Conservation (phyloP, 2,329 filamentous ascomycete genomes). For the Daldinia sp. region DNA sequence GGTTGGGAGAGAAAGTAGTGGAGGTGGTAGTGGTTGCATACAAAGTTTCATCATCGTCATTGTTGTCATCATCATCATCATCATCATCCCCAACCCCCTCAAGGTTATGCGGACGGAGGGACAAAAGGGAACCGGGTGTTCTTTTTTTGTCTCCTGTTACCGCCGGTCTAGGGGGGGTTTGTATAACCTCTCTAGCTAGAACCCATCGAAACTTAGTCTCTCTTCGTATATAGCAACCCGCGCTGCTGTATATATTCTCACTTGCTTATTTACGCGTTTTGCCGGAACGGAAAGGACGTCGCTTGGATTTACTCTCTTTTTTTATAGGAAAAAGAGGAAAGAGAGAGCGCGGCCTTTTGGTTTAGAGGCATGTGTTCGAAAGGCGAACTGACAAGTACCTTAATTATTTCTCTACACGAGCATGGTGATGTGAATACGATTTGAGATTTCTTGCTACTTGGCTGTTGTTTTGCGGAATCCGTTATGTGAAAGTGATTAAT, state of each 20-base stretch:
- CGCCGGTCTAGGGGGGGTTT: not conserved
- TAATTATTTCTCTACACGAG: constrained; percentile 10
- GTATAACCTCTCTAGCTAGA: not conserved
- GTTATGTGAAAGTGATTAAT: not conserved
- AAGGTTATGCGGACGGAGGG: not conserved
- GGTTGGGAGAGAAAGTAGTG: not conserved
- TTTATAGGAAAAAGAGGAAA: not conserved
- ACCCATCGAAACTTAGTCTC: constrained; percentile 3
- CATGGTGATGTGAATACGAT: constrained; percentile 13
- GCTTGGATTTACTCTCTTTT: not conserved
- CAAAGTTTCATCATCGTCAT: not conserved
- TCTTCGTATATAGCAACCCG: constrained; percentile 18
- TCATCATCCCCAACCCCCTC: not conserved
- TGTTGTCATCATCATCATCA: not conserved
- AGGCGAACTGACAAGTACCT: not conserved
- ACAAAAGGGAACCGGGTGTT: not conserved
- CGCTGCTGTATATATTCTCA: constrained; percentile 16
- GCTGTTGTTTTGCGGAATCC: not conserved
- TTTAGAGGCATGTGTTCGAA: not conserved
- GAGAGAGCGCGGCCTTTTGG: constrained; percentile 1
- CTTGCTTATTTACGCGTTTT: not conserved
- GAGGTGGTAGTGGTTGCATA: not conserved
- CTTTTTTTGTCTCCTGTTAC: not conserved
- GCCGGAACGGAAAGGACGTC: not conserved
- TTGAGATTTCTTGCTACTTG: constrained; percentile 4